These are phyloP conservation scores for Coemansia sp. DNA, from an alignment of 192 early-diverging fungal genomes.

Conservation along the genomic window DNA sequence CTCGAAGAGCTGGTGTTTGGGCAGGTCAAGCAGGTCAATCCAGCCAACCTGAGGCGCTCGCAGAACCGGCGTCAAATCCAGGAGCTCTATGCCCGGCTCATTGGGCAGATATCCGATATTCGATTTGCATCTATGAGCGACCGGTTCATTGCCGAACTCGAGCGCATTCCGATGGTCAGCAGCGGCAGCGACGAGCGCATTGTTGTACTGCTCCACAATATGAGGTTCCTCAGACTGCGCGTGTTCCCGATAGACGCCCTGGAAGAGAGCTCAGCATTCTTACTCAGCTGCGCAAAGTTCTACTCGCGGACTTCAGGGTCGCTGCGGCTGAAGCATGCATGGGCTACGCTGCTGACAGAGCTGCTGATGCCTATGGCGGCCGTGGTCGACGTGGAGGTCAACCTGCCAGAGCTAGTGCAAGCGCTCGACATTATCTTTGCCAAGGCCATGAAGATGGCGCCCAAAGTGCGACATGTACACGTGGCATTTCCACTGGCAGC, in stretches of 20 bases:
- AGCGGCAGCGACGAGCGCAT: conserved; percentile 76
- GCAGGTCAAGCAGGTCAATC: conserved; percentile 85
- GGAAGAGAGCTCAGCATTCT: conserved; percentile 95
- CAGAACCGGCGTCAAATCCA: conserved; percentile 86
- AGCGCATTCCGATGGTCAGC: conserved; percentile 67
- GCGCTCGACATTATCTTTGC: conserved; percentile 90
- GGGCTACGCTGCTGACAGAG: conserved; percentile 88
- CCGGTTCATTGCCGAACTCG: conserved; percentile 89
- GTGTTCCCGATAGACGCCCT: conserved; percentile 92
- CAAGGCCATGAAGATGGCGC: conserved; percentile 87
- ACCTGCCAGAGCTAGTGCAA: conserved; percentile 91
- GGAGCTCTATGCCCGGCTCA: conserved; percentile 90
- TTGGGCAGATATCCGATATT: conserved; percentile 88
- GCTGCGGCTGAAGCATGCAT: conserved; percentile 86
- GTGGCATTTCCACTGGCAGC: conserved; percentile 85
- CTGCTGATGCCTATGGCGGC: conserved; percentile 89
- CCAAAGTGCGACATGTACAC: conserved; percentile 80
- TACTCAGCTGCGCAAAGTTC: conserved; percentile 87
- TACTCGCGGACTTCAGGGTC: conserved; percentile 80
- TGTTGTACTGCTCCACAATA: conserved; percentile 84
- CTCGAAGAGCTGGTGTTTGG: conserved; percentile 94
- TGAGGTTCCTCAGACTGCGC: conserved; percentile 91
- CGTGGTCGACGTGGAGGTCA: conserved; percentile 92
- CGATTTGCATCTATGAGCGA: conserved; percentile 93
- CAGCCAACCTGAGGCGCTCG: conserved; percentile 71